Percentiles rank a stretch among this genome's conserved stretches.
Conservation (phyloP, 345 rosid genomes). For the Jatropha curcas region DNA sequence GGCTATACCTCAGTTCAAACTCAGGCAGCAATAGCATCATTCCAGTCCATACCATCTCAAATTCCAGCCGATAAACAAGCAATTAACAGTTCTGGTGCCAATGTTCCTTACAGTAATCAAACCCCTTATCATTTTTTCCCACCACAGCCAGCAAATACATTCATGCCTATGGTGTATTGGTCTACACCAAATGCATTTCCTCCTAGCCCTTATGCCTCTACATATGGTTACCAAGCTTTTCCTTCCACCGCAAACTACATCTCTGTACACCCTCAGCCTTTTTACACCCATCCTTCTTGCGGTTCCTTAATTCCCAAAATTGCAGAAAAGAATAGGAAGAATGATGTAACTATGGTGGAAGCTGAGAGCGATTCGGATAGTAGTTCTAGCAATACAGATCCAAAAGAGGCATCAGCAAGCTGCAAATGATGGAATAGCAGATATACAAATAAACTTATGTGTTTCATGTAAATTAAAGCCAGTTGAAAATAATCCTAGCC, state of each 20-base stretch:
- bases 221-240: constrained; percentile 35
- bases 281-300: constrained; percentile 27
- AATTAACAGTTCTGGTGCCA: constrained; percentile 13
- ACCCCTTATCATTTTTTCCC: constrained; percentile 33
- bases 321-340: constrained; percentile 21
- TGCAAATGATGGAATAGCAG: constrained; percentile 7
- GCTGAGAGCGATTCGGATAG: constrained; percentile 35
- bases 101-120: constrained; percentile 35
- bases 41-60: constrained; percentile 30
- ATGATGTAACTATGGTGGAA: constrained; percentile 23
- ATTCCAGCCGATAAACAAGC: constrained; percentile 14
- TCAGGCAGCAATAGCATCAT: constrained; percentile 33
- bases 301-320: constrained; percentile 20
- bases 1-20: constrained; percentile 33
- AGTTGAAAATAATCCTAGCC: not conserved
- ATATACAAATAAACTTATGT: not conserved
- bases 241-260: constrained; percentile 36
- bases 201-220: constrained; percentile 33
- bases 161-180: constrained; percentile 59
- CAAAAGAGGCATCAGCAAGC: constrained; percentile 26
- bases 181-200: constrained; percentile 44
- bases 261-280: constrained; percentile 36
- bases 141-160: constrained; percentile 37
- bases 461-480: constrained; percentile 12
- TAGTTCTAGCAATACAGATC: constrained; percentile 43